phyloP scores from a whole-genome alignment of 2,329 filamentous ascomycete species.

The Epichloe elymi region DNA sequence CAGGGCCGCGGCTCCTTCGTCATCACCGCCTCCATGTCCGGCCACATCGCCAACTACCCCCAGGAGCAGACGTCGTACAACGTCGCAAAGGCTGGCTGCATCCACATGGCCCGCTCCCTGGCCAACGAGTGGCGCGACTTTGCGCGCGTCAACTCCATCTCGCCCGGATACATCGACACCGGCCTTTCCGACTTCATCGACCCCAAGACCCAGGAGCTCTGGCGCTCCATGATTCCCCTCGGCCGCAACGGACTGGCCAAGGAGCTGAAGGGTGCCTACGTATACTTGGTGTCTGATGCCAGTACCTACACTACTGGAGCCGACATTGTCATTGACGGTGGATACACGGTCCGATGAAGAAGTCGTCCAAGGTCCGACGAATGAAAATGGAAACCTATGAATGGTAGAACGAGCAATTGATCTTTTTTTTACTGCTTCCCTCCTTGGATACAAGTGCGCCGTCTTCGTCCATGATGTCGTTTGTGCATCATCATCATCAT shows the following conservation, averaged over 20 bases:
- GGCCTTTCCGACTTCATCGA: conserved; percentile 56
- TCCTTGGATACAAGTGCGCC: too few species aligned
- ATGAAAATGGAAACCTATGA: neutral
- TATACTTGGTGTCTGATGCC: conserved; percentile 65
- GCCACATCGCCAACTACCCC: conserved; percentile 57
- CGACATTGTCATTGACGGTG: conserved; percentile 60
- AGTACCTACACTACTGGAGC: conserved; percentile 61
- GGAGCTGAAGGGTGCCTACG: conserved; percentile 66
- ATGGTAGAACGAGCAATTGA: too few species aligned
- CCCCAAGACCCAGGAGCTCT: conserved; percentile 54
- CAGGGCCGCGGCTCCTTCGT: conserved; percentile 52
- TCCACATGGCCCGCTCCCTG: conserved; percentile 31
- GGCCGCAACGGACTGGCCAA: conserved; percentile 52
- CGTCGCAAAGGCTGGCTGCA: conserved; percentile 45
- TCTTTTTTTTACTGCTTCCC: too few species aligned
- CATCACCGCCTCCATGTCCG: conserved; percentile 57
- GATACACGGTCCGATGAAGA: conserved; percentile 39
- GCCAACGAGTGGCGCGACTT: conserved; percentile 59
- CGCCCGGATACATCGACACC: conserved; percentile 55
- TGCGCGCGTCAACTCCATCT: conserved; percentile 52
- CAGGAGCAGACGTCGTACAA: conserved; percentile 57
- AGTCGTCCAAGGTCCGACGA: neutral
- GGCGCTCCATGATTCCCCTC: conserved; percentile 64
- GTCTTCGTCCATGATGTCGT: too few species aligned
- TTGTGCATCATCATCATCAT: too few species aligned